Conservation (phyloP, 352 stramenopile genomes). For the Pythium plurisporium region DNA sequence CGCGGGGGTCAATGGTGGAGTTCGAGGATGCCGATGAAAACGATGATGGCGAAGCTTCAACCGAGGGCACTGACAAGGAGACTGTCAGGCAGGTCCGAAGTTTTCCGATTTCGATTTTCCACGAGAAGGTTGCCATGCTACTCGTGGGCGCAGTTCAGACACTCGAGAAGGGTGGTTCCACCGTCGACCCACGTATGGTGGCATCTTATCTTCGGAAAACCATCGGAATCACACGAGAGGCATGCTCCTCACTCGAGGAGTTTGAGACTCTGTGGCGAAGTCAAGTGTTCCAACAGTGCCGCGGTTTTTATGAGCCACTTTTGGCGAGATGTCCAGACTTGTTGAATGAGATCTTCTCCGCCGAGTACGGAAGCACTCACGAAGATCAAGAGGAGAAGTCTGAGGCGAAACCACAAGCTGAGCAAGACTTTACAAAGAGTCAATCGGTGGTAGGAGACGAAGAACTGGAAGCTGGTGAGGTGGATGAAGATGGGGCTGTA, state of each 20-base stretch:
- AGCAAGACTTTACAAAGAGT: neutral
- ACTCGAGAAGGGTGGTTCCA: conserved; percentile 38
- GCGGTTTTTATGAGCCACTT: conserved; percentile 56
- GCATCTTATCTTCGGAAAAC: conserved; percentile 44
- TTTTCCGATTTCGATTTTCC: conserved; percentile 55
- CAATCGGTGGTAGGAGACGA: neutral
- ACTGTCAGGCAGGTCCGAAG: conserved; percentile 30
- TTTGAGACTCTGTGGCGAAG: conserved; percentile 68
- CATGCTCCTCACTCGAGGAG: conserved; percentile 45
- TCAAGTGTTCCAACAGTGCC: conserved; percentile 45
- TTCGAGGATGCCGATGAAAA: conserved; percentile 26
- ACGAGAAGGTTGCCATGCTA: conserved; percentile 62
- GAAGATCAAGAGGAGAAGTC: conserved; percentile 5
- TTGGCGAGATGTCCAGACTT: conserved; percentile 35
- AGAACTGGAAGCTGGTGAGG: conserved; percentile 22
- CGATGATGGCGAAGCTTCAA: conserved; percentile 20
- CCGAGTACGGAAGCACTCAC: neutral
- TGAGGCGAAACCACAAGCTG: conserved; percentile 7
- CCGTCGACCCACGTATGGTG: conserved; percentile 24
- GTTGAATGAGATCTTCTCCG: conserved; percentile 24
- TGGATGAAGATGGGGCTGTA: conserved; percentile 19
- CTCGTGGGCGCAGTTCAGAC: conserved; percentile 38
- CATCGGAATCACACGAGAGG: conserved; percentile 35
- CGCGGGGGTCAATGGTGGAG: conserved; percentile 31
- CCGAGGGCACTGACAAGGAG: neutral